Conservation (phyloP, 306 rosid genomes). For the Astragalus membranaceus region DNA sequence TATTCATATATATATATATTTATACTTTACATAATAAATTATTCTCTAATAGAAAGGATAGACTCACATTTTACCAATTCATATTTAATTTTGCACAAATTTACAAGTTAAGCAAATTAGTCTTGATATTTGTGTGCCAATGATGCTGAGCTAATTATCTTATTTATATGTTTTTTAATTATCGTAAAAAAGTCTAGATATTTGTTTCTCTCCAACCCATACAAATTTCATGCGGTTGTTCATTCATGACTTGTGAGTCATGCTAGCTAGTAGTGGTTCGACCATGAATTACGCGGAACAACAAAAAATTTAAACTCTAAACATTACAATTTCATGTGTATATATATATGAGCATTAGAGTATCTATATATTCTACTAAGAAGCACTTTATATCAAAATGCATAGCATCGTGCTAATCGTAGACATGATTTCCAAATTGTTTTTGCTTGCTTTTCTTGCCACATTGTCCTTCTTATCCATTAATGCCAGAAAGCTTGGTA, state of each 20-base stretch:
- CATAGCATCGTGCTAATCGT: not conserved
- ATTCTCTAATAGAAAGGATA: too few species aligned
- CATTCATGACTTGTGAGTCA: not conserved
- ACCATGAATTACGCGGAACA: conserved; percentile 25
- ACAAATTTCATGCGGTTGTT: not conserved
- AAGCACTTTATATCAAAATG: not conserved
- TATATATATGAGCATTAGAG: not conserved
- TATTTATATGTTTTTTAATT: too few species aligned
- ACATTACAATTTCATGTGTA: not conserved
- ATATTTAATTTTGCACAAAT: too few species aligned
- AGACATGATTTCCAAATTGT: conserved; percentile 28
- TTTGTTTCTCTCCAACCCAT: not conserved
- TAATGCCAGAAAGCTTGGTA: conserved; percentile 31
- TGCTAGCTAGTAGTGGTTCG: not conserved
- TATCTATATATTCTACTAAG: not conserved
- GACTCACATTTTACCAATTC: too few species aligned
- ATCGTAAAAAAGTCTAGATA: too few species aligned
- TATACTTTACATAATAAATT: too few species aligned
- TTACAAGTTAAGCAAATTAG: too few species aligned
- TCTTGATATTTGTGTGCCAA: too few species aligned
- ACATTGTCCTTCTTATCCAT: conserved; percentile 10
- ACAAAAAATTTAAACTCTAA: conserved; percentile 9
- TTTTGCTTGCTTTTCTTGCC: conserved; percentile 31
- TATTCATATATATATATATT: too few species aligned
- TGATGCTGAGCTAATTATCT: too few species aligned